Base-by-base conservation (phyloP, 352 stramenopile genomes). In the Pythium chondricola region DNA sequence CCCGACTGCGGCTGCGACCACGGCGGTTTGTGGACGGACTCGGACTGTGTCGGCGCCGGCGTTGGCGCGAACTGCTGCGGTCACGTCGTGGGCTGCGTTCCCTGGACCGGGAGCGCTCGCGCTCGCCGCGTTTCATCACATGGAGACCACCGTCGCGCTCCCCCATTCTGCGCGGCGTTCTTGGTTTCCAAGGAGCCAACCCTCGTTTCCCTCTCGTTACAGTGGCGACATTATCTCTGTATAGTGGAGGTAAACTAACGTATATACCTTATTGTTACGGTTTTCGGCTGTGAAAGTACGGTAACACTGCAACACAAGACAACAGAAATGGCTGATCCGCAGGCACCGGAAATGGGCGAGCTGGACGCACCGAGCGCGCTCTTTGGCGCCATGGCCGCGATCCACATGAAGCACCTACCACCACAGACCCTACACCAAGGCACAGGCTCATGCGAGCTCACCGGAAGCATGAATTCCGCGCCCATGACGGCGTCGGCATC, bases 111-210 rank as follows among this genome's bases (percentile, higher is more conserved):
- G n/a, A n/a, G n/a, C n/a, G n/a, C n/a, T n/a, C n/a, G n/a, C n/a
- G 51, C 16, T 25, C 25, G 33, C 51, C 46, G 13, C 65, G 65
- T 11, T 59, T 62, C 54, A 66, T 65, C 9, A 68, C 59, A 46
- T 68, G 59, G 16, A 68, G 55, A 6, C 59, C 59, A 13, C 38
- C 59, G 11, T 25, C 22, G 24, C 45, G 48, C 36, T 64, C 38
- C 55, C 56, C 56, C 36, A n/a, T 39, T 26, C 24, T 45, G 39
- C 22, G 25, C 11, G 14, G 8, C 6, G 14, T 45, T 10, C 9
- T 45, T 6, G 22, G 29, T 5, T 30, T 17, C 7, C 38, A 16
- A 39, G 9, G 18, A 14, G 35, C 41, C n/a, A n/a, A n/a, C n/a
- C n/a, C n/a, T n/a, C n/a, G n/a, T n/a, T n/a, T n/a, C n/a, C n/a